Percentiles rank a stretch among this genome's conserved stretches.
phyloP scores from a whole-genome alignment of 352 stramenopile species.

The Globisporangium canariense region DNA sequence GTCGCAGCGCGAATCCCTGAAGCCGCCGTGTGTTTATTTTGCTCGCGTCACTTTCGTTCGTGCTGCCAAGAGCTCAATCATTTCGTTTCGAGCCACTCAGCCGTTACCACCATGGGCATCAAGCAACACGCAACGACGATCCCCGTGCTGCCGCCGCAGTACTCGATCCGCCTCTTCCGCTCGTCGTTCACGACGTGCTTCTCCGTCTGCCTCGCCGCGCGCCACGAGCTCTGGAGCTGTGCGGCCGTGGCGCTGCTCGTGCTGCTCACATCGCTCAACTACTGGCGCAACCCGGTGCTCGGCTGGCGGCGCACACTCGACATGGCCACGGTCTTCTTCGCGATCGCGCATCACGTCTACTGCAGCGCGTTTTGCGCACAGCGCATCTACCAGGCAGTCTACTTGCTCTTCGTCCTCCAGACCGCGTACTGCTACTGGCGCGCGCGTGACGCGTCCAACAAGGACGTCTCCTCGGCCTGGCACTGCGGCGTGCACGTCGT shows the following conservation, averaged over 20 bases:
- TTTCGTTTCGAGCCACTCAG: neutral
- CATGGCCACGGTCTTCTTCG: conserved; percentile 59
- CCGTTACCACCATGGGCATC: neutral
- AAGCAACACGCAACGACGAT: neutral
- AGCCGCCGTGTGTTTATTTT: neutral
- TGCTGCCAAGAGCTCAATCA: neutral
- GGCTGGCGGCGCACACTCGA: conserved; percentile 73
- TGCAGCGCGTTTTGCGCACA: conserved; percentile 49
- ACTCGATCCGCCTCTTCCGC: conserved; percentile 64
- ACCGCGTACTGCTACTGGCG: conserved; percentile 71
- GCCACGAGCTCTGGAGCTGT: conserved; percentile 63
- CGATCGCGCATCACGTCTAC: conserved; percentile 66
- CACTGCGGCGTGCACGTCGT: conserved; percentile 77
- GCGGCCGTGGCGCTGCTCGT: conserved; percentile 59
- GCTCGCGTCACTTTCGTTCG: conserved; percentile 5
- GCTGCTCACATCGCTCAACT: conserved; percentile 83
- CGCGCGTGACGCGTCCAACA: conserved; percentile 50
- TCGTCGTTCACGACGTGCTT: conserved; percentile 71
- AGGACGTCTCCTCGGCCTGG: conserved; percentile 73
- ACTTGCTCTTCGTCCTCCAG: conserved; percentile 64
- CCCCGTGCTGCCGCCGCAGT: conserved; percentile 62
- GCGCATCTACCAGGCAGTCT: conserved; percentile 51
- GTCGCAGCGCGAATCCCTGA: conserved; percentile 4
- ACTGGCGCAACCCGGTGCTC: conserved; percentile 70
- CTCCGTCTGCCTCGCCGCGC: conserved; percentile 50